Conservation (phyloP, 2,329 filamentous ascomycete genomes). For the Phyllosticta citriasiana region DNA sequence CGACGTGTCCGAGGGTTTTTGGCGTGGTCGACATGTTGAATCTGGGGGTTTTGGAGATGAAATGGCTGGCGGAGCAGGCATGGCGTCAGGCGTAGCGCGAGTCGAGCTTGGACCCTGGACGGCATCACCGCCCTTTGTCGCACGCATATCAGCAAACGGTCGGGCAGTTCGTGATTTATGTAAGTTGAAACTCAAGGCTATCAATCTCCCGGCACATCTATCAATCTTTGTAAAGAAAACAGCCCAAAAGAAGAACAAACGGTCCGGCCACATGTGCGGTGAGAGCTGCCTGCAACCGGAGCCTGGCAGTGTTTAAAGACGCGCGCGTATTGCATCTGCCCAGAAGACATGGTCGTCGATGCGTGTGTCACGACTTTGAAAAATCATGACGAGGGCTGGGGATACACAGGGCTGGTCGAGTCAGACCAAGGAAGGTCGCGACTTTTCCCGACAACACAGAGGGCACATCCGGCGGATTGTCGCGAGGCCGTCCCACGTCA, state of each 20-base stretch:
- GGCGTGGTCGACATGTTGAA: not conserved
- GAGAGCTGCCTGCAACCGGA: not conserved
- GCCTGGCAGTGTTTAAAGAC: not conserved
- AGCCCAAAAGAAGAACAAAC: too few species aligned
- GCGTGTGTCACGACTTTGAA: not conserved
- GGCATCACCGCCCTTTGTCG: not conserved
- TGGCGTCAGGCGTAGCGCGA: not conserved
- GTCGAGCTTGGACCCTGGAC: not conserved
- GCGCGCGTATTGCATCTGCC: not conserved
- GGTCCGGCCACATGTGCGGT: not conserved
- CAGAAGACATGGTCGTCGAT: not conserved
- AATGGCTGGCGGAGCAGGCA: not conserved
- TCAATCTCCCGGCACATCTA: too few species aligned
- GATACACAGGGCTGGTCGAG: not conserved
- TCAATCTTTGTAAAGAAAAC: too few species aligned
- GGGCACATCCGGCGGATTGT: not conserved
- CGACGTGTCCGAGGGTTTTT: slow-evolving; percentile 34
- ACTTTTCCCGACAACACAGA: slow-evolving; percentile 1
- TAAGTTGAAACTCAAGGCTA: too few species aligned
- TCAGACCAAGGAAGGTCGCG: not conserved
- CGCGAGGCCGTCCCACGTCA: not conserved
- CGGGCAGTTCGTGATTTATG: not conserved
- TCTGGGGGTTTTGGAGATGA: not conserved
- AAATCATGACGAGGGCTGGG: not conserved
- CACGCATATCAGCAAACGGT: not conserved